phyloP scores from a whole-genome alignment of 768 basidiomycete genomes.

The Pleurotus sapidus region DNA sequence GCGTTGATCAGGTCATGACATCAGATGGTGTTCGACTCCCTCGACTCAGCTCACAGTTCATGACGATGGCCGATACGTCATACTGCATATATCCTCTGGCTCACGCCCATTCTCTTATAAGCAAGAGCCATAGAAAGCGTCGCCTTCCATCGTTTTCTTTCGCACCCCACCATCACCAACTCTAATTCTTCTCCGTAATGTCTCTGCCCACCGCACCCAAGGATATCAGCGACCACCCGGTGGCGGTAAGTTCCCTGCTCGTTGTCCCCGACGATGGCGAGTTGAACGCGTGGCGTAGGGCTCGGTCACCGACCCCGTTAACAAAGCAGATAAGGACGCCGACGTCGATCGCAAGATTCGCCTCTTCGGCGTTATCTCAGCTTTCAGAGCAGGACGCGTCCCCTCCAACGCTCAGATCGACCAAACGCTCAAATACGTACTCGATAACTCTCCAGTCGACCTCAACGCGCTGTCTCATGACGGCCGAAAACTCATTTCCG shows the following conservation, averaged over 20 bases:
- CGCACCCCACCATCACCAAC: neutral
- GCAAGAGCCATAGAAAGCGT: too few relatives aligned
- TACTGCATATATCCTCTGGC: too few relatives aligned
- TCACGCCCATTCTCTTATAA: too few relatives aligned
- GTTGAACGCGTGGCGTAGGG: constrained; percentile 21
- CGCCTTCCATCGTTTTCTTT: neutral
- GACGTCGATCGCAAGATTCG: constrained; percentile 86
- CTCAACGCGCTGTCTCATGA: constrained; percentile 67
- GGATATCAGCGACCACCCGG: constrained; percentile 60
- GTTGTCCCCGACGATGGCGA: neutral
- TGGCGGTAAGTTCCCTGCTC: constrained; percentile 12
- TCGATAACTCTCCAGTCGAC: constrained; percentile 56
- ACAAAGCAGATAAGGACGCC: constrained; percentile 56
- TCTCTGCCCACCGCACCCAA: constrained; percentile 62
- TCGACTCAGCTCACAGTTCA: too few relatives aligned
- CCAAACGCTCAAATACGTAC: constrained; percentile 63
- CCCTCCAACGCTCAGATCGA: constrained; percentile 84
- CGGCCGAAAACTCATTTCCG: constrained; percentile 73
- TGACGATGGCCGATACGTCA: too few relatives aligned
- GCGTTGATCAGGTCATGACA: too few relatives aligned
- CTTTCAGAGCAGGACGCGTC: constrained; percentile 74
- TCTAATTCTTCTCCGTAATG: constrained; percentile 36
- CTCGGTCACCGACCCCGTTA: constrained; percentile 65
- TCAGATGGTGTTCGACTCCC: too few relatives aligned
- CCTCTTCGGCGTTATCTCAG: constrained; percentile 78